Evolutionary conservation across 768 basidiomycete species (phyloP).

Genomic region (Melanogaster broomeanus): DNA sequence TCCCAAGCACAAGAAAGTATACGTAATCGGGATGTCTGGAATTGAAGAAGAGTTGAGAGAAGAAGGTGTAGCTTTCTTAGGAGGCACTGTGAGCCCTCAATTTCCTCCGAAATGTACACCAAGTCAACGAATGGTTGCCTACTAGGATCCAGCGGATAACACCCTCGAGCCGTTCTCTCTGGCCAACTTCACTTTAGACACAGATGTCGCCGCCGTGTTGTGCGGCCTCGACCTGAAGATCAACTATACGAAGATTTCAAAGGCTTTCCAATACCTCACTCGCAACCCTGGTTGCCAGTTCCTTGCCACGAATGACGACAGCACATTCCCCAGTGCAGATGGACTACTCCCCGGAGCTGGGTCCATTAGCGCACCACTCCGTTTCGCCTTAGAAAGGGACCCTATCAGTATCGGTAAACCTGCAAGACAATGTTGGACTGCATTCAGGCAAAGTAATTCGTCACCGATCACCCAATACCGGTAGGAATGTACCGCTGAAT

Average conservation of each 20-base stretch:
- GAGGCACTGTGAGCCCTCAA: constrained; percentile 72
- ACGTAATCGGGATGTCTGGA: constrained; percentile 90
- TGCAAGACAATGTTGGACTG: constrained; percentile 90
- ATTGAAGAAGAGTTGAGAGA: constrained; percentile 91
- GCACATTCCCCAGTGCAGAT: constrained; percentile 80
- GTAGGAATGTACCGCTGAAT: constrained; percentile 10
- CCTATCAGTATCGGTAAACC: constrained; percentile 91
- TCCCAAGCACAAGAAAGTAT: constrained; percentile 90
- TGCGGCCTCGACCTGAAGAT: constrained; percentile 86
- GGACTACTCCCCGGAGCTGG: constrained; percentile 85
- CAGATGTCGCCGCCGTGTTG: constrained; percentile 87
- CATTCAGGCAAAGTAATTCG: constrained; percentile 71
- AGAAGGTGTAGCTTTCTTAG: constrained; percentile 78
- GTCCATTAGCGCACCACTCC: constrained; percentile 78
- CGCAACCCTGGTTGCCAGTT: constrained; percentile 81
- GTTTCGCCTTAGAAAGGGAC: constrained; percentile 65
- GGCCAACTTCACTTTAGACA: constrained; percentile 72
- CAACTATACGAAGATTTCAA: constrained; percentile 93
- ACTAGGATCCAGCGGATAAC: constrained; percentile 87
- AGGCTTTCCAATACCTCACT: constrained; percentile 87
- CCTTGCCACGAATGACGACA: constrained; percentile 90
- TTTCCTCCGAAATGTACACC: not conserved
- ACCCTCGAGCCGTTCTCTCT: constrained; percentile 69
- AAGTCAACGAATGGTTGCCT: constrained; percentile 2
- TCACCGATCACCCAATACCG: not conserved